These are phyloP conservation scores for Asterophora parasitica DNA, from an alignment of 768 basidiomycete species.

Conservation along the genomic window DNA sequence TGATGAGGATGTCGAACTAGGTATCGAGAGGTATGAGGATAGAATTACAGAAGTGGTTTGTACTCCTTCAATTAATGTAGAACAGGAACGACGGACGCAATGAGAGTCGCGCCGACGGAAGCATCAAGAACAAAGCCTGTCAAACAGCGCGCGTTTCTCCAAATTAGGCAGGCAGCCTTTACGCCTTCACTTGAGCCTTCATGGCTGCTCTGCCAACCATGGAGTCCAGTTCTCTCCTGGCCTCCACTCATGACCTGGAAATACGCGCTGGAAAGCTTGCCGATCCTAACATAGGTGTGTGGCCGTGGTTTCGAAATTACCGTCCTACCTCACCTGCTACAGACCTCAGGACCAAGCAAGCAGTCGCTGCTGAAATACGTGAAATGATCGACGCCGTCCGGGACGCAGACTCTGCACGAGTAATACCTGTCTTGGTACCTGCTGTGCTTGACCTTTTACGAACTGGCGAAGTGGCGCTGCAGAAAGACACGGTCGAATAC, in stretches of 20 bases:
- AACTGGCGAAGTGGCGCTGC: conserved; percentile 59
- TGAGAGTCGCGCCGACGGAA: too few relatives aligned
- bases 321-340: conserved; percentile 8
- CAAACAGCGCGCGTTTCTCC: conserved; percentile 13
- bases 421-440: conserved; percentile 68
- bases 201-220: conserved; percentile 32
- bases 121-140: neutral
- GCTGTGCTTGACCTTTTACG: conserved; percentile 69
- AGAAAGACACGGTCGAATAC: conserved; percentile 67
- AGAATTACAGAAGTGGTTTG: too few relatives aligned
- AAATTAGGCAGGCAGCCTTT: conserved; percentile 18
- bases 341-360: conserved; percentile 72
- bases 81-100: too few relatives aligned
- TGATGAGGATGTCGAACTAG: too few relatives aligned
- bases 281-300: conserved; percentile 67
- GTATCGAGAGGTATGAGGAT: too few relatives aligned
- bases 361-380: conserved; percentile 71
- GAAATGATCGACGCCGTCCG: conserved; percentile 78
- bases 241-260: conserved; percentile 56
- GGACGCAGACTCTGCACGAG: conserved; percentile 67
- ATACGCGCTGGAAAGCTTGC: conserved; percentile 67
- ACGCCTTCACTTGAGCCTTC: neutral
- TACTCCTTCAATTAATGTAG: too few relatives aligned
- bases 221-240: conserved; percentile 30
- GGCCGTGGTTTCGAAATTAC: neutral